Evolutionary conservation across 1,284 basidiomycete species (phyloP).

Genomic region (Cutaneotrichosporon sp.): DNA sequence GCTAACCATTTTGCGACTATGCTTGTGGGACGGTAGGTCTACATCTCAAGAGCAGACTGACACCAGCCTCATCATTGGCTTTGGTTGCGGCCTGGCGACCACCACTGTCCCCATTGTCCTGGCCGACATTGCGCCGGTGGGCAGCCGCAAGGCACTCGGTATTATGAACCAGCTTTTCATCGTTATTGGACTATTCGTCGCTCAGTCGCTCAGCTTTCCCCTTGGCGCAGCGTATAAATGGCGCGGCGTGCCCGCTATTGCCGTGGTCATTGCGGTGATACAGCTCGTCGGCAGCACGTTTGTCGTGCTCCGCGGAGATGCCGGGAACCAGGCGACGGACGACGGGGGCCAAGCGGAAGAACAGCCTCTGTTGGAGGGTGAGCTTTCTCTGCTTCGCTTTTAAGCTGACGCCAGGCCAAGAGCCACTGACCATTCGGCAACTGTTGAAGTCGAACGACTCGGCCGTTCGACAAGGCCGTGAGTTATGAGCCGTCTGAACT

Average conservation of each 20-base stretch:
- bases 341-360: not conserved
- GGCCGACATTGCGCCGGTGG: conserved; percentile 46
- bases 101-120: conserved; percentile 49
- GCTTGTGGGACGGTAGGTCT: conserved; percentile 29
- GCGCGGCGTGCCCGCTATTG: conserved; percentile 43
- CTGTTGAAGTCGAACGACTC: conserved; percentile 27
- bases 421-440: conserved; percentile 24
- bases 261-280: conserved; percentile 29
- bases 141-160: conserved; percentile 45
- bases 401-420: not conserved
- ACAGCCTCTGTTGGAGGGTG: not conserved
- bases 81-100: conserved; percentile 49
- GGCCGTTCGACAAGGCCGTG: conserved; percentile 2
- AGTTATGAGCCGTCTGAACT: not conserved
- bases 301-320: conserved; percentile 2
- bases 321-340: not conserved
- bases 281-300: conserved; percentile 40
- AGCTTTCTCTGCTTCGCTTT: not conserved
- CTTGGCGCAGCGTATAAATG: conserved; percentile 33
- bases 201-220: conserved; percentile 46
- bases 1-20: conserved; percentile 23
- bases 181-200: conserved; percentile 44
- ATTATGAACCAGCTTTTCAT: conserved; percentile 50
- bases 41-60: not conserved
- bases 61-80: conserved; percentile 43